A percentile compares a stretch with the other conserved stretches of the same genome.
phyloP scores from a whole-genome alignment of 176 grass and related monocot genomes.

The Dendrocalamus sinicus region DNA sequence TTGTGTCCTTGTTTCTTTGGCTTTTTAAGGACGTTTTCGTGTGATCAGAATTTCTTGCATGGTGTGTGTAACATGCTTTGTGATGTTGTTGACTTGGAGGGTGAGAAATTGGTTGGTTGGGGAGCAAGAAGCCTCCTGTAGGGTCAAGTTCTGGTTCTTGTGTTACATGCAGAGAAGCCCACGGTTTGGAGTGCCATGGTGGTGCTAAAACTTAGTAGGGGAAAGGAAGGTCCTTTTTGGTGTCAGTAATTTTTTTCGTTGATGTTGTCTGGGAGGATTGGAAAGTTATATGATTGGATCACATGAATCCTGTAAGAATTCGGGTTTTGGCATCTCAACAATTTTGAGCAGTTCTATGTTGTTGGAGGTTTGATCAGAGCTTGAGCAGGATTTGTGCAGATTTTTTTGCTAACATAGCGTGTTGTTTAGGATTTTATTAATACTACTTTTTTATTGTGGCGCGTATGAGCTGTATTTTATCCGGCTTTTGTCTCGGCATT shows the following conservation, averaged over 20 bases:
- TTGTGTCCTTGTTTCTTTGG: neutral
- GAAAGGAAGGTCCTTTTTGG: neutral
- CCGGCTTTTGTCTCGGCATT: slow-evolving; percentile 6
- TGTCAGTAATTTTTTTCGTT: neutral
- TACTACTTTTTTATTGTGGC: neutral
- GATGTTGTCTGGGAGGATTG: neutral
- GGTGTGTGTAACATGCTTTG: neutral
- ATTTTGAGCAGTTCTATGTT: neutral
- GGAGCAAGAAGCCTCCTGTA: neutral
- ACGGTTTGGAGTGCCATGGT: slow-evolving; percentile 5
- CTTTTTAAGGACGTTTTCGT: neutral
- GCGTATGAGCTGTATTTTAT: neutral
- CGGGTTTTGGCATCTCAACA: neutral
- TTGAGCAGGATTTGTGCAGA: neutral
- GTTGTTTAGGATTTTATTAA: slow-evolving; percentile 7
- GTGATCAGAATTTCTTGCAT: neutral
- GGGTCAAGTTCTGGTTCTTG: neutral
- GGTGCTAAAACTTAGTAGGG: slow-evolving; percentile 1
- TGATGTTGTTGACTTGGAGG: neutral
- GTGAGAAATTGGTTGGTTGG: neutral
- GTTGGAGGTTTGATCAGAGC: neutral
- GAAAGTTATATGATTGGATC: neutral
- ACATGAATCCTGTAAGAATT: neutral
- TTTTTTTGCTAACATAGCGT: neutral
- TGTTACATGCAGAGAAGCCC: neutral